These are phyloP conservation scores for Neurospora sp. DNA, from an alignment of 495 filamentous ascomycete species.

Conservation along the genomic window DNA sequence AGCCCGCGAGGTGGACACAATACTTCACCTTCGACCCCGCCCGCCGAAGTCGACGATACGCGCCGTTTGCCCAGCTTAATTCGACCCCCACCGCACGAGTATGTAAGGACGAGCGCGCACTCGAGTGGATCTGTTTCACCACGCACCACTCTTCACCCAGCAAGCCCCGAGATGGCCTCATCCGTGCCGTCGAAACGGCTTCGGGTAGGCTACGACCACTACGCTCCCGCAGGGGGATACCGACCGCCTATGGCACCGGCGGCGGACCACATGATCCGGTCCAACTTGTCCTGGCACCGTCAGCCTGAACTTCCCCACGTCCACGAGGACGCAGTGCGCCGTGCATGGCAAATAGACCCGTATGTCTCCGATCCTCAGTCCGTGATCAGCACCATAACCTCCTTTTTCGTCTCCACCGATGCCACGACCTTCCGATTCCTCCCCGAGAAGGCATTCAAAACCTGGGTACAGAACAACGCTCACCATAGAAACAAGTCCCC, in stretches of 20 bases:
- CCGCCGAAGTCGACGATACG: constrained; percentile 36
- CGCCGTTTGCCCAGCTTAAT: constrained; percentile 23
- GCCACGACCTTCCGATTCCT: constrained; percentile 29
- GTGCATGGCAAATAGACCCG: constrained; percentile 55
- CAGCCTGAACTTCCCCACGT: constrained; percentile 31
- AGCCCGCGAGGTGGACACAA: constrained; percentile 47
- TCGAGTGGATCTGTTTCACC: constrained; percentile 36
- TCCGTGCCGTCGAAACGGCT: constrained; percentile 30
- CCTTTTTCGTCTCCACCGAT: constrained; percentile 17
- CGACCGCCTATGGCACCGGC: constrained; percentile 25
- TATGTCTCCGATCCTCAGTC: constrained; percentile 41
- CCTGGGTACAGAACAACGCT: constrained; percentile 30
- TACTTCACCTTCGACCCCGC: constrained; percentile 39
- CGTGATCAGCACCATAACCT: constrained; percentile 15
- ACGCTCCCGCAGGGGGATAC: constrained; percentile 18
- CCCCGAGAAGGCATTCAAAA: constrained; percentile 32
- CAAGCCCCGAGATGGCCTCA: constrained; percentile 19
- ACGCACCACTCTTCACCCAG: constrained; percentile 20
- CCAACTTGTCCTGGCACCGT: constrained; percentile 28
- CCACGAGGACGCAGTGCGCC: constrained; percentile 38
- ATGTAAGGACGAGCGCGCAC: constrained; percentile 27
- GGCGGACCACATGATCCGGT: constrained; percentile 20
- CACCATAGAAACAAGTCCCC: constrained; percentile 39
- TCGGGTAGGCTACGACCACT: constrained; percentile 32
- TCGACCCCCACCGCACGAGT: constrained; percentile 15